Base-by-base conservation (phyloP, 2,329 filamentous ascomycete species). In the Aureobasidium sp. region DNA sequence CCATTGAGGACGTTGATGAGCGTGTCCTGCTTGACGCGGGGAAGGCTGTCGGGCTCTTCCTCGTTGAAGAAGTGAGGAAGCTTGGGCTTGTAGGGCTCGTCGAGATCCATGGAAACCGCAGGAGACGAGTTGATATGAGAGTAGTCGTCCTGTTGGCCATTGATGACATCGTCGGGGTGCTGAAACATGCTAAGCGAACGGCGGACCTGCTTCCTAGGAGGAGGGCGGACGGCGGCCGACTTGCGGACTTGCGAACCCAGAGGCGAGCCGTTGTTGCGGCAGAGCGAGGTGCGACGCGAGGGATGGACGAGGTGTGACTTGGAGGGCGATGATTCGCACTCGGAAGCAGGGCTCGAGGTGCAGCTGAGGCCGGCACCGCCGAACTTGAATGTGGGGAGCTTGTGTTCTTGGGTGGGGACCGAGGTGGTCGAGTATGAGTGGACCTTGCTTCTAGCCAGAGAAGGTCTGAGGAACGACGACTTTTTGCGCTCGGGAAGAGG, bases 111-210 rank as follows among this genome's bases (percentile, higher is more conserved):
- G 62, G 93, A 88, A 22, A 63, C 52, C 7, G 60, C 52, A 45
- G 61, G 64, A 45, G 89, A 87, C 84, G 65, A 93, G 78, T 63
- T 78, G 78, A 68, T 80, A 63, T 81, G 60, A 71, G 68, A 77
- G 73, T 77, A 78, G 59, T 83, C 83, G 49, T 85, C 84, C 66
- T 87, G 79, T 73, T 91, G 91, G 62, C 87, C 81, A 76, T 90
- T 91, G 79, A 96, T 89, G 61, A 97, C 82, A 72, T 97, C 94
- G 67, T 85, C 89, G 3, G 92, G 89, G 73, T 89, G 86, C 77
- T 97, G 93, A 76, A 96, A 99, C 94, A 99, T 99, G 82, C 94
- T 97, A 71, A 97, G 79, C 27, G 93, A 96, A 67, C 94, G 87
- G 64, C 94, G 87, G 71, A 93, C 93, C 73, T 94, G 90, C 72